A percentile compares a stretch with the other conserved stretches of the same genome.
Conservation (phyloP, 176 grass and related monocot genomes). For the Lolium perenne region DNA sequence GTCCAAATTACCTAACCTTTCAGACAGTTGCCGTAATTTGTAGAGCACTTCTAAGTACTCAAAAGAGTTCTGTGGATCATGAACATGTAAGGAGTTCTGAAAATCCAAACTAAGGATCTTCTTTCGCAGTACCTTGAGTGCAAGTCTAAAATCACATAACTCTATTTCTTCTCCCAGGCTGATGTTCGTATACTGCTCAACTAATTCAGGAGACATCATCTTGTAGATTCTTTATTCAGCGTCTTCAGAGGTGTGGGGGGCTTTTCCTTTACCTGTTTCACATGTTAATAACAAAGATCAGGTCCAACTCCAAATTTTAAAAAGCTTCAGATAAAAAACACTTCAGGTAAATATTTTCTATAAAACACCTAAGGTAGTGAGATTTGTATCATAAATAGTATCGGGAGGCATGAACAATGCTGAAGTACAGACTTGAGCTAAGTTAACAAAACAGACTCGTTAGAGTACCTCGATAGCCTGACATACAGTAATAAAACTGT, state of each 20-base stretch:
- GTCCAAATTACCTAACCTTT: slow-evolving; percentile 52
- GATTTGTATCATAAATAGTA: neutral
- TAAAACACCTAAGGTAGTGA: neutral
- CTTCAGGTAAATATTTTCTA: neutral
- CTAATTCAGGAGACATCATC: slow-evolving; percentile 55
- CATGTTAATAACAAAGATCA: slow-evolving; percentile 41
- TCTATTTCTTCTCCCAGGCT: slow-evolving; percentile 49
- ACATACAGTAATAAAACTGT: neutral
- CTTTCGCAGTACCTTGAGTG: slow-evolving; percentile 56
- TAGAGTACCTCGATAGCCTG: neutral
- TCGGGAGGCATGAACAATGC: neutral
- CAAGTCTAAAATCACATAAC: slow-evolving; percentile 48
- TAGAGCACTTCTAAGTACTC: slow-evolving; percentile 67
- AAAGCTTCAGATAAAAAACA: slow-evolving; percentile 18
- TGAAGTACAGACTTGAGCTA: neutral
- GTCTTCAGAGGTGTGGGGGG: neutral
- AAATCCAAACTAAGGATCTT: slow-evolving; percentile 62
- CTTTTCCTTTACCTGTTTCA: slow-evolving; percentile 41
- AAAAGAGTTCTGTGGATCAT: slow-evolving; percentile 71
- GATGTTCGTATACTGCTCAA: slow-evolving; percentile 55
- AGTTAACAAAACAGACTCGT: neutral
- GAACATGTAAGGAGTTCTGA: slow-evolving; percentile 56
- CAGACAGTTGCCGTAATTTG: slow-evolving; percentile 65
- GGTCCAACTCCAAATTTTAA: slow-evolving; percentile 31
- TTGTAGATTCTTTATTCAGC: neutral